Evolutionary conservation across 208 protist species (phyloP).

Genomic region (Crithidia mellificae): DNA sequence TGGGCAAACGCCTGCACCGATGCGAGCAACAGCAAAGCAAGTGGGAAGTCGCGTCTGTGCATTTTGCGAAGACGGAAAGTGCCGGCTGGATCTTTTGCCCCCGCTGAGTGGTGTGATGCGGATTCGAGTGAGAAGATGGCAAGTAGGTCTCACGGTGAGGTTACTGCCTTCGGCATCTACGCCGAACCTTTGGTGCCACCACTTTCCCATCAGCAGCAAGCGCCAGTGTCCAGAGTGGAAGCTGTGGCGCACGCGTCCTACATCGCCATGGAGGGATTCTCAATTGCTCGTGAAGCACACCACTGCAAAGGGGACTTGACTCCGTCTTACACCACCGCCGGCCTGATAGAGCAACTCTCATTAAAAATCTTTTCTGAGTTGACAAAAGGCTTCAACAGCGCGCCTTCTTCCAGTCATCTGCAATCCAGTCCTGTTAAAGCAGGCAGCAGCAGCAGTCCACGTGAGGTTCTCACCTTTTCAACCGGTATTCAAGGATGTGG

Average conservation of each 20-base stretch:
- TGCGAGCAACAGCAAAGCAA: not conserved
- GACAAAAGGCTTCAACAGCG: not conserved
- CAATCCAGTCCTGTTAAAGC: not conserved
- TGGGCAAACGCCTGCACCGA: not conserved
- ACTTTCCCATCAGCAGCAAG: no score
- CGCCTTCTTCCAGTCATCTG: no score
- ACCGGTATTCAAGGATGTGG: constrained; percentile 17
- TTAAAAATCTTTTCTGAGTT: constrained; percentile 20
- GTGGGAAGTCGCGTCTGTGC: constrained; percentile 16
- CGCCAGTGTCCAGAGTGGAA: constrained; percentile 4
- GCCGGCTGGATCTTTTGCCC: not conserved
- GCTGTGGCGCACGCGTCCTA: constrained; percentile 18
- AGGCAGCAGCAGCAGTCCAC: not conserved
- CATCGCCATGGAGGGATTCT: constrained; percentile 23
- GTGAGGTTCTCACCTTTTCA: constrained; percentile 31
- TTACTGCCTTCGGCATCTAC: not conserved
- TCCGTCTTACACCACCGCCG: no score
- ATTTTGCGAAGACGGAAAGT: constrained; percentile 14
- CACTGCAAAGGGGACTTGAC: not conserved
- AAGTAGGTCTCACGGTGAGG: not conserved
- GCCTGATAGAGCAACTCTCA: constrained; percentile 16
- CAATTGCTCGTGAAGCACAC: not conserved
- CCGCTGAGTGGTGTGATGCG: not conserved
- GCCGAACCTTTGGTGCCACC: not conserved
- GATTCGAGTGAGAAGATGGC: not conserved